These are phyloP conservation scores for Skeletonema potamos DNA, from an alignment of 108 stramenopile species.

Conservation along the genomic window DNA sequence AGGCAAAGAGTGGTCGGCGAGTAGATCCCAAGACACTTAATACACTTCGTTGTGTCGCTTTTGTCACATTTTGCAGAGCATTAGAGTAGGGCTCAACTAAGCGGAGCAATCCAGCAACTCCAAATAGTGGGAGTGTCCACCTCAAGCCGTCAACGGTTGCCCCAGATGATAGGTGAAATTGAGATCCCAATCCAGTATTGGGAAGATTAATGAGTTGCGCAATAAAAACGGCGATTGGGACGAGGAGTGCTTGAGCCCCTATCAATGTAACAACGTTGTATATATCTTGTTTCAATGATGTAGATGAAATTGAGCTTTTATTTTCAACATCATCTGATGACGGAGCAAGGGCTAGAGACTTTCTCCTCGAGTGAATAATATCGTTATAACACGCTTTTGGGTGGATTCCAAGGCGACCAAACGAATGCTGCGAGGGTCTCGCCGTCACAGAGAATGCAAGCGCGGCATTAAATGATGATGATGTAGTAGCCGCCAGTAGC, in stretches of 20 bases:
- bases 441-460: background rate
- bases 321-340: background rate
- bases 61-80: conserved; percentile 72
- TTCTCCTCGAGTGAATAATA: background rate
- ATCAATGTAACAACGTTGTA: conserved; percentile 57
- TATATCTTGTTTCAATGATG: conserved; percentile 20
- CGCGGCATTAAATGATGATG: background rate
- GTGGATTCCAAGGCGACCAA: background rate
- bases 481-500: background rate
- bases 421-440: background rate
- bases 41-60: conserved; percentile 77
- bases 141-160: conserved; percentile 47
- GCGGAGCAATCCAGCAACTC: conserved; percentile 51
- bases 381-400: background rate
- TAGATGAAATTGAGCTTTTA: background rate
- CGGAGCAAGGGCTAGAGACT: background rate
- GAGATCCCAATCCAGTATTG: conserved; percentile 62
- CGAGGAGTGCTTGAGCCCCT: conserved; percentile 66
- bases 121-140: conserved; percentile 61
- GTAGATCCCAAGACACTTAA: conserved; percentile 63
- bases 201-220: conserved; percentile 50
- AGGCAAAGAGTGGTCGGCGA: conserved; percentile 57
- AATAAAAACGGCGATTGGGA: conserved; percentile 49
- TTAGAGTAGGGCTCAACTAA: conserved; percentile 62
- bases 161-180: conserved; percentile 27